phyloP scores from a whole-genome alignment of 257 asterid species.

The Solanum paucissectum region DNA sequence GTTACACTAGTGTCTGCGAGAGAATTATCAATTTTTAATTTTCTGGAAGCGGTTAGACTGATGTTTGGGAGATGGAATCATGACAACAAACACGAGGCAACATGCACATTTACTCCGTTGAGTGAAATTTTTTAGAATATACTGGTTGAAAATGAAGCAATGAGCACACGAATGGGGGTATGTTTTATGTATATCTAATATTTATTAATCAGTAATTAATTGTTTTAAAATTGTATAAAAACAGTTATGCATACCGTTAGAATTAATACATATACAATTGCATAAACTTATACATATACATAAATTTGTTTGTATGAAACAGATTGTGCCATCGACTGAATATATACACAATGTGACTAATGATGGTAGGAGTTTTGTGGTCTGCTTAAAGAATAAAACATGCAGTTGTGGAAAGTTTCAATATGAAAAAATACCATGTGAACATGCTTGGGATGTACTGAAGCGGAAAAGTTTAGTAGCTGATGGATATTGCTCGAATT shows the following conservation, averaged over 20 bases:
- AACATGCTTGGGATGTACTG: background rate
- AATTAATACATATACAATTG: no score
- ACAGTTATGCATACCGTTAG: no score
- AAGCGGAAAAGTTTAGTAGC: no score
- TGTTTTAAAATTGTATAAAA: no score
- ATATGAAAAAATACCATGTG: background rate
- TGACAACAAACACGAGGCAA: background rate
- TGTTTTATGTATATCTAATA: background rate
- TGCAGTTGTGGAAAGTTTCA: background rate
- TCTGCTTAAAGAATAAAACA: background rate
- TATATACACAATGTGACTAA: background rate
- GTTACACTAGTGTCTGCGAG: background rate
- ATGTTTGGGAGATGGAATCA: background rate
- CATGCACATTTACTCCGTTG: background rate
- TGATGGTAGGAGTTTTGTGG: background rate
- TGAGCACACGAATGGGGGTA: background rate
- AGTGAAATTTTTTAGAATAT: no score
- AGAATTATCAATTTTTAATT: no score
- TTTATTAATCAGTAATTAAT: no score
- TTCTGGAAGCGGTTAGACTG: no score
- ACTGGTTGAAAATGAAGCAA: background rate
- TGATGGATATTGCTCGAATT: no score
- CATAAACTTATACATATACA: no score
- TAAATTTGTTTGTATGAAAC: background rate
- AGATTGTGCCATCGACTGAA: no score